Evolutionary conservation across 2,329 filamentous ascomycete genomes (phyloP), one percentile per base, ranked within the genome.

Genomic region (Penicillium digitatum): DNA sequence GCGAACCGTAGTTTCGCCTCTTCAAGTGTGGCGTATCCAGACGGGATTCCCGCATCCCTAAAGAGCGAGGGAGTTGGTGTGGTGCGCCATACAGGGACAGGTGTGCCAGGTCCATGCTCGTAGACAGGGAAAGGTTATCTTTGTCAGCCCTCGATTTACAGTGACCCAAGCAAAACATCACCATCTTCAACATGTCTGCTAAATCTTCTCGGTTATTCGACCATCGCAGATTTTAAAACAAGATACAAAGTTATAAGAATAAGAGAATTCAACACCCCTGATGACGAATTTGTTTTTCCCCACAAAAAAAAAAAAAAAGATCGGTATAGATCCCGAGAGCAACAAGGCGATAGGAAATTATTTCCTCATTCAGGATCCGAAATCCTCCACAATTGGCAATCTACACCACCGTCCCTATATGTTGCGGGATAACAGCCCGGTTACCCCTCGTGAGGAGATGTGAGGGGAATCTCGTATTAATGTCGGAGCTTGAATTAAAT

Each of bases 331-430:
- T 40, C 16, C 44, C 37, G 51, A 48, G 44, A 16, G 4, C 11
- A 26, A 18, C 9, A 29, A 7, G 9, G 18, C 11, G n/a, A 37
- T 37, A 43, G 51, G 44, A 48, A 42, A 48, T n/a, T n/a, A 35
- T 48, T 48, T 54, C 51, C 45, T 20, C 27, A 54, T 54, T 34
- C 7, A 54, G 29, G 18, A 46, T 11, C 12, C 9, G 31, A 39
- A 26, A 14, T 5, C 7, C 20, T 16, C 44, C 31, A 14, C 24
- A 34, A 24, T 34, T 18, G 24, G 24, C 37, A 42, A 43, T 34
- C 14, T 24, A 32, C 20, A 31, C 11, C n/a, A 44, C 20, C 24
- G 1, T 27, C 5, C 12, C 4, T 7, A 29, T 20, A 5, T 32
- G 20, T 2, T 43, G 9, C 12, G 29, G 18, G n/a, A 31, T 31